Conservation (phyloP, 345 rosid species). For the Melastoma malabathricum region DNA sequence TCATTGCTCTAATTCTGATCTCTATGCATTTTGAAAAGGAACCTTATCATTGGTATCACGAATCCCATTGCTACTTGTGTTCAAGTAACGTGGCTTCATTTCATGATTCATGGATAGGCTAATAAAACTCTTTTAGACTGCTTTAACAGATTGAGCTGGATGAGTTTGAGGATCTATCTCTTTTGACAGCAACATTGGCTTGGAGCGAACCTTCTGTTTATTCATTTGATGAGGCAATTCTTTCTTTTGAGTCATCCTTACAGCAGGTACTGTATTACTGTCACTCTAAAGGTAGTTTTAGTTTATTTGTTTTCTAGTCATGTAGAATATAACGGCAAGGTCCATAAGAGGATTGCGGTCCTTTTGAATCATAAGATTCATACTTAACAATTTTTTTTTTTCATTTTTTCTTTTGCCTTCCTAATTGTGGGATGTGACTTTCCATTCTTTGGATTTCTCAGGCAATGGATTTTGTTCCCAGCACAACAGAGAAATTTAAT, state of each 20-base stretch:
- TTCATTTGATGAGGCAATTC: slow-evolving; percentile 45
- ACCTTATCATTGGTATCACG: not conserved
- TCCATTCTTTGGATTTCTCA: slow-evolving; percentile 15
- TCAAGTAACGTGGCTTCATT: too few species aligned
- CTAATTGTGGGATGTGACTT: not conserved
- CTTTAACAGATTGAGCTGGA: slow-evolving; percentile 68
- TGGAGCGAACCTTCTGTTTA: slow-evolving; percentile 45
- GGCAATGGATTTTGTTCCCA: slow-evolving; percentile 38
- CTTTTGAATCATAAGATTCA: not conserved
- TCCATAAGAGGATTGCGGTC: not conserved
- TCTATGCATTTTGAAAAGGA: not conserved
- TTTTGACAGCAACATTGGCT: slow-evolving; percentile 57
- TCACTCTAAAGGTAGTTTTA: not conserved
- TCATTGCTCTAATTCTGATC: too few species aligned
- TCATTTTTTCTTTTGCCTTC: not conserved
- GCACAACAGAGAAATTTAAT: slow-evolving; percentile 28
- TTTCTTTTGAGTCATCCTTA: slow-evolving; percentile 42
- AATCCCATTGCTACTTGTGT: too few species aligned
- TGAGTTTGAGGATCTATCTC: slow-evolving; percentile 48
- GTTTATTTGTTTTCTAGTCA: not conserved
- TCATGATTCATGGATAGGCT: too few species aligned
- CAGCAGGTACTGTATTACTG: slow-evolving; percentile 34
- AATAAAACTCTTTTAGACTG: not conserved
- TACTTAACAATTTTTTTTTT: not conserved
- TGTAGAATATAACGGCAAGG: not conserved